phyloP scores from a whole-genome alignment of 1,284 basidiomycete species.

The Ganoderma lucidum region DNA sequence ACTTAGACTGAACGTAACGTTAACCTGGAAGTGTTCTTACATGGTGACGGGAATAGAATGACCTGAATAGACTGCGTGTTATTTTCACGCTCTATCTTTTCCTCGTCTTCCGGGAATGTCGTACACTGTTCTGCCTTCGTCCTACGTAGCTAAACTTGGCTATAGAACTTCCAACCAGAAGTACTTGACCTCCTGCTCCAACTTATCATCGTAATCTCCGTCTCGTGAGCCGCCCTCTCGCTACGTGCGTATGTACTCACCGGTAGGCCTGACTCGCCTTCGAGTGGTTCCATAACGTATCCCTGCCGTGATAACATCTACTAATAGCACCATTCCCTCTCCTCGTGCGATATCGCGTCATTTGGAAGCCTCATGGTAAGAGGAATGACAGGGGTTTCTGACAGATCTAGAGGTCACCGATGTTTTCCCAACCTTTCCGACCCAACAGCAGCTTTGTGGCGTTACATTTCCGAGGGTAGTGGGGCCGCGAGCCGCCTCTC shows the following conservation, averaged over 20 bases:
- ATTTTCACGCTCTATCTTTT: not conserved
- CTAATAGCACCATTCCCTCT: not conserved
- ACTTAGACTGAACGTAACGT: not conserved
- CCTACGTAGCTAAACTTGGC: not conserved
- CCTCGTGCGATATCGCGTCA: slow-evolving; percentile 1
- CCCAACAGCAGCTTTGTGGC: slow-evolving; percentile 1
- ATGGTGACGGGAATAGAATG: not conserved
- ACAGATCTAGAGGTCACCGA: not conserved
- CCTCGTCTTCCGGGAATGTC: not conserved
- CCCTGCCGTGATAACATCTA: not conserved
- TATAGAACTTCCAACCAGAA: not conserved
- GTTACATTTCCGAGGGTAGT: not conserved
- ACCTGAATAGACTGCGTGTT: not conserved
- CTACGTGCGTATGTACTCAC: not conserved
- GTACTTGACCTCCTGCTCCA: not conserved
- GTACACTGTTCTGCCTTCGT: too few species aligned
- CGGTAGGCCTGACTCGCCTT: not conserved
- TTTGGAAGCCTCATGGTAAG: slow-evolving; percentile 1
- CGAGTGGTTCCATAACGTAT: not conserved
- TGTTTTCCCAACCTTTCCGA: not conserved
- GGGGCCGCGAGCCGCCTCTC: not conserved
- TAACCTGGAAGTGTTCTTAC: not conserved
- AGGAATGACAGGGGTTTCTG: not conserved
- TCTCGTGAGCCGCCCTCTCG: not conserved
- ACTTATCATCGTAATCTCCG: not conserved